Base-by-base conservation (phyloP, 2,329 filamentous ascomycete genomes). In the Fusarium decemcellulare region DNA sequence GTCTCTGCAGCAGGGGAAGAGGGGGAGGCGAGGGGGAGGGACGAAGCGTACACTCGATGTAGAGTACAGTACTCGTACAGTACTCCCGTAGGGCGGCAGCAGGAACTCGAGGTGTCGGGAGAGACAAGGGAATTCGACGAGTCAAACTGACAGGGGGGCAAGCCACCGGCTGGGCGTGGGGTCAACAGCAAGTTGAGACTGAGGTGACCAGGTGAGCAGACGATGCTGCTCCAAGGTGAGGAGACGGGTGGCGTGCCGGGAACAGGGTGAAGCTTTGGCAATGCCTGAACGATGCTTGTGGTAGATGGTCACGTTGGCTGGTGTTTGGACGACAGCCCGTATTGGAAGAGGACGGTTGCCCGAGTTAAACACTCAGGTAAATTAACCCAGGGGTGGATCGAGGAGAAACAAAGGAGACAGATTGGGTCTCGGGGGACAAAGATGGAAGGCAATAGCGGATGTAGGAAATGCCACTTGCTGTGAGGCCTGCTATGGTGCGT, bases 161-260 rank as follows among this genome's bases (percentile, higher is more conserved):
- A 54, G 59, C 61, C 47, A 46, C 65, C 46, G 64, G 62, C 61
- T 50, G 59, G 54, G 66, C 71, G 72, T 74, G 72, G 73, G 73
- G 70, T 71, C 30, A 63, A 59, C 14, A 37, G 47, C 61, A 50
- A 61, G 54, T 67, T 63, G 52, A 62, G 59, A 52, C 55, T 32
- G 47, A 68, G 66, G 64, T 67, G 70, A 70, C 70, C 66, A 75
- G 73, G 73, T 75, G 70, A 72, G 70, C 72, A 74, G 67, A 40
- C 59, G 66, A 75, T 68, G 65, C 55, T 64, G 54, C 46, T 39
- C 32, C 62, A 68, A 74, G 72, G 70, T 75, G 73, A 75, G 73
- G 73, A 75, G 73, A 75, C 36, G 66, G 56, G 67, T 75, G 73
- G 73, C 63, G 73, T 75, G 68, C 68, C 65, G 47, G 43, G 30